These are phyloP conservation scores for Blastobotrys malaysiensis DNA, from an alignment of 1,139 yeast species.

Conservation along the genomic window DNA sequence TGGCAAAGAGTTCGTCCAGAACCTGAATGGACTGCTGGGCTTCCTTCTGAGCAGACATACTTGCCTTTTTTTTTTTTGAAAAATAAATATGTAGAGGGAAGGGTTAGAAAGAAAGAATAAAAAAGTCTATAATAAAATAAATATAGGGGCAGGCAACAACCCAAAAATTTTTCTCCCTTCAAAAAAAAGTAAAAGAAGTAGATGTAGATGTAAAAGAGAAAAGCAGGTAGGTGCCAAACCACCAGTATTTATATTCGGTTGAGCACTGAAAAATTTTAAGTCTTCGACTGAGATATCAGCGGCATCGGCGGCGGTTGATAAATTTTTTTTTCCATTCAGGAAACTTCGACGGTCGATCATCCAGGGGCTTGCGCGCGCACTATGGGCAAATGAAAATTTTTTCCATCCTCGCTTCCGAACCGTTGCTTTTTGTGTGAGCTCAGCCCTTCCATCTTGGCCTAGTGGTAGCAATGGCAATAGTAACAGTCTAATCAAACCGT, in stretches of 20 bases:
- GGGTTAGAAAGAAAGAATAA: neutral
- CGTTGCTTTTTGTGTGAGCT: neutral
- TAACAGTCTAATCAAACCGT: neutral
- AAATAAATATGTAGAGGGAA: neutral
- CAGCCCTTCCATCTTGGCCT: neutral
- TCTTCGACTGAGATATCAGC: neutral
- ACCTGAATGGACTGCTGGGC: conserved; percentile 43
- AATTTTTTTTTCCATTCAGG: neutral
- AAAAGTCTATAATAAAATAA: neutral
- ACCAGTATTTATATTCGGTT: neutral
- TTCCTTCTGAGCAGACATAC: conserved; percentile 15
- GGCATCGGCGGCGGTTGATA: neutral
- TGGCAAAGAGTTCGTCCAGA: conserved; percentile 88
- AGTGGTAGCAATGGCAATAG: neutral
- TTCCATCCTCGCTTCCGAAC: neutral
- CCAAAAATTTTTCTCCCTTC: neutral
- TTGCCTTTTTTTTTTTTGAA: conserved; percentile 2
- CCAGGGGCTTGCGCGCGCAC: neutral
- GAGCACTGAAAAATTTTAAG: neutral
- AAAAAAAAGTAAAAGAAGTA: neutral
- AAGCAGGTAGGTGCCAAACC: neutral
- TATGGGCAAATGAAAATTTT: neutral
- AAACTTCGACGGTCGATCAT: neutral
- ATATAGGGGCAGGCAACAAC: neutral
- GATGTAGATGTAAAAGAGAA: neutral